Conservation (phyloP, 2,329 filamentous ascomycete species). For the Xylariaceae sp. region DNA sequence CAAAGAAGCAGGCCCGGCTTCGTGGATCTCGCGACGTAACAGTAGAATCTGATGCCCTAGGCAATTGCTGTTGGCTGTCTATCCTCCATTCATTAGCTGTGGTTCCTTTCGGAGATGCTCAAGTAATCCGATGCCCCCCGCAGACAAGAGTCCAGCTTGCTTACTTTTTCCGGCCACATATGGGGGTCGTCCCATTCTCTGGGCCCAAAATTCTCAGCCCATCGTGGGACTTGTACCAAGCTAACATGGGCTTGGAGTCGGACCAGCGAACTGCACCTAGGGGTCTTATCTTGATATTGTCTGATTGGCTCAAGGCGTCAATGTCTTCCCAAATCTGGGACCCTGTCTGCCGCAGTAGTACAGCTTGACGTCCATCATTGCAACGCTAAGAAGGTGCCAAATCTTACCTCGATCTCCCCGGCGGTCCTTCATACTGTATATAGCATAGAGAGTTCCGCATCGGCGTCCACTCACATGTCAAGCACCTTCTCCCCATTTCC, state of each 20-base stretch:
- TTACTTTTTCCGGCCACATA: constrained; percentile 16
- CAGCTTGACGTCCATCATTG: constrained; percentile 28
- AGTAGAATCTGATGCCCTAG: constrained; percentile 10
- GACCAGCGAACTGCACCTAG: not conserved
- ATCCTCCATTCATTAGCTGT: no score
- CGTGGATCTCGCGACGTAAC: constrained; percentile 11
- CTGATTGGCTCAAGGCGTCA: constrained; percentile 33
- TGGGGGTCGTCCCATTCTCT: constrained; percentile 12
- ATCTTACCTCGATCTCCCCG: no score
- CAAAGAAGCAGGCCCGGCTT: not conserved
- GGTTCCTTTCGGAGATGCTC: no score
- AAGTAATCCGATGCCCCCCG: not conserved
- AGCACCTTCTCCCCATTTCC: not conserved
- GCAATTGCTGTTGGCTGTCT: constrained; percentile 7
- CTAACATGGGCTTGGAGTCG: constrained; percentile 23
- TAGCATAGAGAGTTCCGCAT: constrained; percentile 29
- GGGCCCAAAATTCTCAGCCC: not conserved
- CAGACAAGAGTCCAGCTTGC: constrained; percentile 10
- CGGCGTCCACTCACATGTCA: constrained; percentile 15
- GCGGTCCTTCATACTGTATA: constrained; percentile 30
- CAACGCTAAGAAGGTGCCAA: constrained; percentile 18
- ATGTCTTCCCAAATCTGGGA: constrained; percentile 32
- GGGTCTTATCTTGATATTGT: constrained; percentile 16
- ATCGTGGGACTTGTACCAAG: constrained; percentile 14
- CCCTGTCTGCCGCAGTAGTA: constrained; percentile 20